Percentiles rank a stretch among this genome's conserved stretches.
Evolutionary conservation across 495 filamentous ascomycete genomes (phyloP).

Genomic region (Jackrogersella minutella): DNA sequence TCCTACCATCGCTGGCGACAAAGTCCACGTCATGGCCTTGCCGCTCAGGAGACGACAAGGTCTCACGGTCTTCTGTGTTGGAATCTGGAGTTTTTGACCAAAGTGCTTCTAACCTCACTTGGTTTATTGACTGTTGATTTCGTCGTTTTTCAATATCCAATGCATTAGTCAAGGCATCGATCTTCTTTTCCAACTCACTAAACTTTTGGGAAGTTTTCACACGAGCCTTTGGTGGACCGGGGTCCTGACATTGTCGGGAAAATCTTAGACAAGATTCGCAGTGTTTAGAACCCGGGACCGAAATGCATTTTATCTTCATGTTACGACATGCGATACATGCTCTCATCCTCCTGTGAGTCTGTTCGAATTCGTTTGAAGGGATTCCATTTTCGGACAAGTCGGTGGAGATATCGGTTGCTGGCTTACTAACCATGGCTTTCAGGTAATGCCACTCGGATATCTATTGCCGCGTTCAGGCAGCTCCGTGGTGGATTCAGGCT

Average conservation of each 20-base stretch:
- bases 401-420: neutral
- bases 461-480: too few relatives aligned
- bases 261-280: constrained; percentile 33
- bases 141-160: constrained; percentile 25
- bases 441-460: too few relatives aligned
- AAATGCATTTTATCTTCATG: constrained; percentile 39
- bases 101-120: constrained; percentile 3
- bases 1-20: neutral
- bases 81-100: constrained; percentile 34
- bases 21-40: neutral
- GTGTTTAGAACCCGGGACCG: constrained; percentile 25
- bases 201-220: constrained; percentile 36
- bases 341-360: constrained; percentile 16
- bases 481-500: too few relatives aligned
- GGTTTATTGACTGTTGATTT: constrained; percentile 15
- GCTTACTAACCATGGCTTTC: constrained; percentile 5
- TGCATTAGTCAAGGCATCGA: constrained; percentile 30
- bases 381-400: constrained; percentile 10
- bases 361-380: constrained; percentile 8
- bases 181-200: constrained; percentile 33
- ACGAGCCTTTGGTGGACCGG: constrained; percentile 32
- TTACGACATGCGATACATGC: constrained; percentile 35
- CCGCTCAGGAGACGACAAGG: neutral
- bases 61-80: neutral
- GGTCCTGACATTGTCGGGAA: constrained; percentile 33